Evolutionary conservation across 176 grass and related monocot species (phyloP).

Genomic region (Eleusine coracana): DNA sequence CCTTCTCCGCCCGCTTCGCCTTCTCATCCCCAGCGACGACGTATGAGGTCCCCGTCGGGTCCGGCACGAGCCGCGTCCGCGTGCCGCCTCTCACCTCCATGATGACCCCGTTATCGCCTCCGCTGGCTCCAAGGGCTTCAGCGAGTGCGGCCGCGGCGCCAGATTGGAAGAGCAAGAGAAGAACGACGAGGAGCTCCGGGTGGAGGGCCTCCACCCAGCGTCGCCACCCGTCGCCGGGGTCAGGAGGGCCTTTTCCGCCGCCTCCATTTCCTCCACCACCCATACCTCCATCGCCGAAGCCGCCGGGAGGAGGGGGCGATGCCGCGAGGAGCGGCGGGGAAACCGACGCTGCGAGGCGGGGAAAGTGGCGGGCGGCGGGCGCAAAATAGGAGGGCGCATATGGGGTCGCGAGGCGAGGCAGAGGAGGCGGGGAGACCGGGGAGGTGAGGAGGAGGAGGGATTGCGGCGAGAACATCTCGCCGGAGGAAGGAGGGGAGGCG

Average conservation of each 20-base stretch:
- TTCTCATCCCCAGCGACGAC: slow-evolving; percentile 33
- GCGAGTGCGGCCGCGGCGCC: slow-evolving; percentile 45
- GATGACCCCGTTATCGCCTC: slow-evolving; percentile 9
- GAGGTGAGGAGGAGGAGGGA: slow-evolving; percentile 36
- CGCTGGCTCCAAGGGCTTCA: slow-evolving; percentile 35
- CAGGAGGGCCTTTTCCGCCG: slow-evolving; percentile 32
- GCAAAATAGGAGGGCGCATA: neutral
- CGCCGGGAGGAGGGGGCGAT: slow-evolving; percentile 19
- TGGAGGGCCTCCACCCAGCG: slow-evolving; percentile 44
- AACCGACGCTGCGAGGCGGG: slow-evolving; percentile 12
- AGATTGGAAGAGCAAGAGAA: slow-evolving; percentile 47
- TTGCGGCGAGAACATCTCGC: slow-evolving; percentile 40
- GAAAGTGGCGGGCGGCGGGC: slow-evolving; percentile 5
- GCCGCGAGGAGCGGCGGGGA: slow-evolving; percentile 12
- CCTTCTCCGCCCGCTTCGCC: neutral
- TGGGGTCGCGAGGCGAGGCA: neutral
- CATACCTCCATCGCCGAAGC: slow-evolving; percentile 27
- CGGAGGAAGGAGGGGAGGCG: neutral
- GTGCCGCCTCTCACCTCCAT: slow-evolving; percentile 74
- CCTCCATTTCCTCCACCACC: slow-evolving; percentile 25
- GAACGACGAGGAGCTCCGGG: slow-evolving; percentile 40
- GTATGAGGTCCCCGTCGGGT: slow-evolving; percentile 37
- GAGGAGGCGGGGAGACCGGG: neutral
- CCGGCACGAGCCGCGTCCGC: slow-evolving; percentile 50
- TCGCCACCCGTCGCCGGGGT: slow-evolving; percentile 25